Base-by-base conservation (phyloP, 1,139 yeast species). In the Diutina siamensis region DNA sequence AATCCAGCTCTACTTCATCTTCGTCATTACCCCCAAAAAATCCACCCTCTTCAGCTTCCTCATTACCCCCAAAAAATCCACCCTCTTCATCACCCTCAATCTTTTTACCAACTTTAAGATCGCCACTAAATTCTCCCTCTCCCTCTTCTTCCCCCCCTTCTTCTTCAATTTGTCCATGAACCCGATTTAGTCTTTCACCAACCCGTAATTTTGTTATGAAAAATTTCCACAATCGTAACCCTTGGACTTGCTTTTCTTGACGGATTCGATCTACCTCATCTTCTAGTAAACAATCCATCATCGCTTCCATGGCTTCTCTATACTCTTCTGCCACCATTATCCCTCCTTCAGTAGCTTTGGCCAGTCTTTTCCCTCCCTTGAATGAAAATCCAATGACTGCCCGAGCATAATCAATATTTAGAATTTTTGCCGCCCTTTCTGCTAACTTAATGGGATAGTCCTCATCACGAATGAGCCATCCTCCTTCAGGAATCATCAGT, bases 351-450 rank as follows among this genome's bases (percentile, higher is more conserved):
- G 70, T 67, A 0, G 95, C 94, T 19, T 78, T 78, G 0, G 83
- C 80, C 20, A 18, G 15, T 3, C 50, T 53, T n/a, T 61, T 57
- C n/a, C 47, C 49, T 12, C 34, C 34, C 9, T 61, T 64, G 60
- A 85, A 92, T 48, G 85, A 92, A 64, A 94, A 89, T 0, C 94
- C 88, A 3, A 82, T 80, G 3, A 89, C 87, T 0, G 97, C 97
- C 44, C 77, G 79, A 0, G 96, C 97, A 63, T 72, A 88, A 55
- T 87, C 95, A 5, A 92, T 71, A 0, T 74, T 79, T 20, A 89
- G 55, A 1, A 80, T 57, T 47, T 71, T 73, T 0, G 95, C 95
- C 0, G 97, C 96, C 25, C 18, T 35, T 20, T 34, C 35, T 22
- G 40, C 35, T 15, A 28, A 28, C 18, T 45, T 35, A 2, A 45